Percentiles rank a stretch among this genome's conserved stretches.
Evolutionary conservation across 257 asterid species (phyloP).

Genomic region (Paraleonurus japonicus): DNA sequence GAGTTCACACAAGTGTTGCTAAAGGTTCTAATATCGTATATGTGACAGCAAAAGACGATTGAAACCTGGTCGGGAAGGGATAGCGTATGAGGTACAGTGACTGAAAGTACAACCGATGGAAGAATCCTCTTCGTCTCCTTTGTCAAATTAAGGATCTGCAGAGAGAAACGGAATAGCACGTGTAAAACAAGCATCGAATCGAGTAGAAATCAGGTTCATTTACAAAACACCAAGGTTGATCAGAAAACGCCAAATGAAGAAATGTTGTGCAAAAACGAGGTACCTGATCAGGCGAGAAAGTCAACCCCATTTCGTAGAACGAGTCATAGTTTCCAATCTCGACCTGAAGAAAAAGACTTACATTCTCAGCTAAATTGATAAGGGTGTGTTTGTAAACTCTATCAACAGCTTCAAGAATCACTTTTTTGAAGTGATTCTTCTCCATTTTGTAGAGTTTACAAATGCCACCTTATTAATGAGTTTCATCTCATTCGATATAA

Average conservation of each 20-base stretch:
- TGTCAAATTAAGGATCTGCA: constrained; percentile 67
- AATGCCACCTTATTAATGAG: neutral
- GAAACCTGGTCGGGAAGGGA: constrained; percentile 92
- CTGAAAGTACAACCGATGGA: constrained; percentile 66
- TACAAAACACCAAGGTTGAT: neutral
- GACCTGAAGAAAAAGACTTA: constrained; percentile 39
- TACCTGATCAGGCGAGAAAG: constrained; percentile 83
- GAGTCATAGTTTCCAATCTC: constrained; percentile 93
- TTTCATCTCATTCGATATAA: neutral
- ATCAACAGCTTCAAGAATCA: neutral
- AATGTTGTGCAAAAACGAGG: neutral
- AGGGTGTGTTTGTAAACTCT: neutral
- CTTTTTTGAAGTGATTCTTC: neutral
- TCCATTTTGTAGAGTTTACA: neutral
- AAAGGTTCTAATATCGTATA: too few species aligned
- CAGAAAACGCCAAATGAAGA: neutral
- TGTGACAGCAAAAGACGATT: neutral
- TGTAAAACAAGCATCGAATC: neutral
- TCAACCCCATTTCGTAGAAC: constrained; percentile 73
- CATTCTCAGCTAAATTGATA: neutral
- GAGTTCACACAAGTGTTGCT: neutral
- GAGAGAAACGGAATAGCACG: neutral
- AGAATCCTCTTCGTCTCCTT: constrained; percentile 70
- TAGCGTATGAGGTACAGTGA: constrained; percentile 86
- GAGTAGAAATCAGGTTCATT: neutral